A percentile compares a stretch with the other conserved stretches of the same genome.
Evolutionary conservation across 768 basidiomycete species (phyloP).

Genomic region (Hygrophorus russula): DNA sequence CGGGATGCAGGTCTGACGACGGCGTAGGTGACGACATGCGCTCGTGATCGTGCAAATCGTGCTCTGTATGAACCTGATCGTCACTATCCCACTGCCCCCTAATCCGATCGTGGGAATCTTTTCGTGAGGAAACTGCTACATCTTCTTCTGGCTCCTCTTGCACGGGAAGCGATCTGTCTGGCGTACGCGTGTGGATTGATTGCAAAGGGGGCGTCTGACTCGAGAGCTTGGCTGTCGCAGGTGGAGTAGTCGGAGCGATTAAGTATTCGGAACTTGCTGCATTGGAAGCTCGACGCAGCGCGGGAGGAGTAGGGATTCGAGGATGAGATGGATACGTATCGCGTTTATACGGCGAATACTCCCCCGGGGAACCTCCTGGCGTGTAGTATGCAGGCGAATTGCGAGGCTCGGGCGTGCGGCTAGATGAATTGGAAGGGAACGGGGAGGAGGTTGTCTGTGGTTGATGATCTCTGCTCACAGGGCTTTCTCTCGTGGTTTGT

Average conservation of each 20-base stretch:
- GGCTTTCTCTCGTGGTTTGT: conserved; percentile 35
- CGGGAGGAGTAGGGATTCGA: not conserved
- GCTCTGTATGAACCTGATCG: conserved; percentile 12
- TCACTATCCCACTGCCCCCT: conserved; percentile 15
- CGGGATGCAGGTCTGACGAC: conserved; percentile 43
- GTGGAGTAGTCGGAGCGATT: conserved; percentile 5
- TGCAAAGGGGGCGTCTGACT: conserved; percentile 50
- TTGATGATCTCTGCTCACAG: conserved; percentile 32
- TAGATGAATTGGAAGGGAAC: conserved; percentile 22
- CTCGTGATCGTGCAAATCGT: conserved; percentile 19
- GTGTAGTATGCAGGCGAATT: conserved; percentile 38
- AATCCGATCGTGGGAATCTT: conserved; percentile 18
- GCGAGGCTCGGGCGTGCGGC: conserved; percentile 43
- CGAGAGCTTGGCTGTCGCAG: conserved; percentile 21
- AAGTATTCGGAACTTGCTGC: conserved; percentile 16
- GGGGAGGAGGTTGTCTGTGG: conserved; percentile 11
- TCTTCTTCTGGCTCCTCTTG: conserved; percentile 74
- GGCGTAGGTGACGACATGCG: conserved; percentile 36
- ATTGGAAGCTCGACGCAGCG: conserved; percentile 17
- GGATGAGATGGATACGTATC: conserved; percentile 21
- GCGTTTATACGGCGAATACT: conserved; percentile 37
- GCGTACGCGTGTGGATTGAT: conserved; percentile 40
- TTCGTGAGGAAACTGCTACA: conserved; percentile 23
- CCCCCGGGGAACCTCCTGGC: conserved; percentile 36
- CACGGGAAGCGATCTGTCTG: conserved; percentile 64